These are phyloP conservation scores for Calonectria multiphialidica DNA, from an alignment of 2,329 filamentous ascomycete species.

Conservation along the genomic window DNA sequence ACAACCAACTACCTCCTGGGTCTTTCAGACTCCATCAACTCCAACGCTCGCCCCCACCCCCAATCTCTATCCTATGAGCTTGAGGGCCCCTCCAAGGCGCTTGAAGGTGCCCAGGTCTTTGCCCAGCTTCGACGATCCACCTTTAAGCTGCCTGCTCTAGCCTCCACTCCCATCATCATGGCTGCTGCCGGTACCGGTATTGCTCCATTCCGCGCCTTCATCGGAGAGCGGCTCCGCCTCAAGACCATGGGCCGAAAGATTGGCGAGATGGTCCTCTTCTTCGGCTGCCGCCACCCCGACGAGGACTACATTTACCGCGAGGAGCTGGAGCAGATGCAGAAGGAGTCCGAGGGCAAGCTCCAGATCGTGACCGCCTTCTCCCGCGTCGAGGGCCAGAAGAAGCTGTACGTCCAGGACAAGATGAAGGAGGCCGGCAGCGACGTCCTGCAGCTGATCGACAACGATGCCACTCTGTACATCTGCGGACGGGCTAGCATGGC, in stretches of 20 bases:
- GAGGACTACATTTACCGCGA: slow-evolving; percentile 24
- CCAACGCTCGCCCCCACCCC: slow-evolving; percentile 6
- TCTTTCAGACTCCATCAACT: slow-evolving; percentile 14
- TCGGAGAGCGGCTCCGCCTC: slow-evolving; percentile 20
- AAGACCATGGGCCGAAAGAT: slow-evolving; percentile 24
- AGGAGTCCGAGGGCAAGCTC: slow-evolving; percentile 22
- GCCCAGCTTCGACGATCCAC: slow-evolving; percentile 42
- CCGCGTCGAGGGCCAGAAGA: slow-evolving; percentile 20
- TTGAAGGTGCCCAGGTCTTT: slow-evolving; percentile 18
- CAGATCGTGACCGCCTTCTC: slow-evolving; percentile 22
- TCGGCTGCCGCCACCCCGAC: slow-evolving; percentile 18
- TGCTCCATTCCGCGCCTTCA: slow-evolving; percentile 49
- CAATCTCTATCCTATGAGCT: slow-evolving; percentile 13
- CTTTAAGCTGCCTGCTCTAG: slow-evolving; percentile 56
- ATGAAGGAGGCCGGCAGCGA: slow-evolving; percentile 10
- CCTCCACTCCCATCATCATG: slow-evolving; percentile 61
- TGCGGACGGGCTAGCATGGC: slow-evolving; percentile 26
- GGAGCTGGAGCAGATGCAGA: slow-evolving; percentile 21
- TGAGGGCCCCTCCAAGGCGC: not conserved
- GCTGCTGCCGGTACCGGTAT: slow-evolving; percentile 61
- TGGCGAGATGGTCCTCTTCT: slow-evolving; percentile 27
- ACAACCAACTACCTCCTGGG: slow-evolving; percentile 36
- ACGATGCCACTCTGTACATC: slow-evolving; percentile 22
- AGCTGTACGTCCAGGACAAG: slow-evolving; percentile 25
- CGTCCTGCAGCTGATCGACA: slow-evolving; percentile 7